Conservation (phyloP, 495 filamentous ascomycete genomes). For the Penicillium verhagenii region DNA sequence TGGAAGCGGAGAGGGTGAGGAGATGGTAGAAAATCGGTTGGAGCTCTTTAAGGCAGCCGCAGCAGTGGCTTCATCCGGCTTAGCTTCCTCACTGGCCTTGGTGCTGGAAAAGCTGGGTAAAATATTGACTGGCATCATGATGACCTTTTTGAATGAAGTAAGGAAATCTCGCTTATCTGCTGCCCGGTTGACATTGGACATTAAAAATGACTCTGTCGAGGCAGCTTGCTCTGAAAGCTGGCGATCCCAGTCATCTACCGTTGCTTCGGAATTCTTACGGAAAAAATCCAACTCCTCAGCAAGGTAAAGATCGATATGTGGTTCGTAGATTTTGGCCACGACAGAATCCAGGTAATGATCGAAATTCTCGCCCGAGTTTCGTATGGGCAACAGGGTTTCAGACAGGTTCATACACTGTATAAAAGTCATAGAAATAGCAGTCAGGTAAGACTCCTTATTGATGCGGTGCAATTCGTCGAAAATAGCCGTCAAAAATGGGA, state of each 20-base stretch:
- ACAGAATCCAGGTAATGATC: constrained; percentile 56
- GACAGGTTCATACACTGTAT: constrained; percentile 78
- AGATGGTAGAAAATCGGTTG: constrained; percentile 53
- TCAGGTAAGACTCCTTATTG: constrained; percentile 76
- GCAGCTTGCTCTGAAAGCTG: constrained; percentile 89
- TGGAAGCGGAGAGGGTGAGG: constrained; percentile 46
- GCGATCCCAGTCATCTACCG: constrained; percentile 85
- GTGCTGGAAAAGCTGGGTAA: constrained; percentile 64
- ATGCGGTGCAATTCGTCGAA: constrained; percentile 86
- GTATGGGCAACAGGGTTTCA: constrained; percentile 62
- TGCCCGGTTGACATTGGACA: constrained; percentile 91
- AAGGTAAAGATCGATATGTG: constrained; percentile 89
- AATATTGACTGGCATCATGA: constrained; percentile 96
- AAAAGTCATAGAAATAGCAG: constrained; percentile 82
- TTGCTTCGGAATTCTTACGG: constrained; percentile 65
- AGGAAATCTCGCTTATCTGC: constrained; percentile 96
- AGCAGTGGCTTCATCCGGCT: constrained; percentile 35
- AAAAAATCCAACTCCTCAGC: constrained; percentile 90
- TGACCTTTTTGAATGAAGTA: constrained; percentile 95
- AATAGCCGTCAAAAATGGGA: constrained; percentile 79
- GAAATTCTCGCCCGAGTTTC: constrained; percentile 56
- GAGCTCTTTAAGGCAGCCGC: constrained; percentile 42
- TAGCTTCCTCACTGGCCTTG: constrained; percentile 38
- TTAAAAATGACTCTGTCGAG: constrained; percentile 87
- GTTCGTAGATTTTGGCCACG: constrained; percentile 75